phyloP scores from a whole-genome alignment of 1,139 yeast genomes.

The Magnusiomyces suaveolens region DNA sequence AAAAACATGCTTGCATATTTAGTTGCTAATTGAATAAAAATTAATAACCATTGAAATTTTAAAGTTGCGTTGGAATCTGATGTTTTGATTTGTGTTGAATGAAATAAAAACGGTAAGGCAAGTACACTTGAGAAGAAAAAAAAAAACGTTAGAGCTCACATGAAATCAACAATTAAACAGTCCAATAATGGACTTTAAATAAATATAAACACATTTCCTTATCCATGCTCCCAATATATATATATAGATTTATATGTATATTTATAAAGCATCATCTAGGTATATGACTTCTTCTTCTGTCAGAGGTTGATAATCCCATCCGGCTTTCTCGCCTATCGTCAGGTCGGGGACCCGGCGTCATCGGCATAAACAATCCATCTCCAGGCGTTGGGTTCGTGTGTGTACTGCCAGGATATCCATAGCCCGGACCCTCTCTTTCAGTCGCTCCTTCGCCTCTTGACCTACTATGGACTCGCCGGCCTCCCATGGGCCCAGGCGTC shows the following conservation, averaged over 20 bases:
- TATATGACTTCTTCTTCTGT: background rate
- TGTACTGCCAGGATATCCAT: background rate
- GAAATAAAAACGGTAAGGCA: too few relatives aligned
- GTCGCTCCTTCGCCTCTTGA: background rate
- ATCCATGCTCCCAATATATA: too few relatives aligned
- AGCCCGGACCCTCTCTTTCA: background rate
- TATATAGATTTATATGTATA: too few relatives aligned
- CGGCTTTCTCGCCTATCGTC: slow-evolving; percentile 13
- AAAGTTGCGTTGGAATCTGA: too few relatives aligned
- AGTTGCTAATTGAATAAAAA: too few relatives aligned
- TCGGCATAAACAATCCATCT: background rate
- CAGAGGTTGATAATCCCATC: slow-evolving; percentile 3
- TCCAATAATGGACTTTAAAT: too few relatives aligned
- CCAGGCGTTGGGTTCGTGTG: background rate
- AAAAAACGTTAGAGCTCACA: background rate
- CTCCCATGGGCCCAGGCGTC: background rate
- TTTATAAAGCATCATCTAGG: background rate
- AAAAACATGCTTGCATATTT: too few relatives aligned
- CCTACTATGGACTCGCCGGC: background rate
- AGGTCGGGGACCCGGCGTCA: background rate
- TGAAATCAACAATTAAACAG: background rate
- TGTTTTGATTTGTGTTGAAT: too few relatives aligned
- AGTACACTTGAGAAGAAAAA: too few relatives aligned
- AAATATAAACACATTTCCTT: too few relatives aligned
- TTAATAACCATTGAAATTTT: too few relatives aligned